Evolutionary conservation across 2,329 filamentous ascomycete genomes (phyloP).

Genomic region (Penicillium expansum): DNA sequence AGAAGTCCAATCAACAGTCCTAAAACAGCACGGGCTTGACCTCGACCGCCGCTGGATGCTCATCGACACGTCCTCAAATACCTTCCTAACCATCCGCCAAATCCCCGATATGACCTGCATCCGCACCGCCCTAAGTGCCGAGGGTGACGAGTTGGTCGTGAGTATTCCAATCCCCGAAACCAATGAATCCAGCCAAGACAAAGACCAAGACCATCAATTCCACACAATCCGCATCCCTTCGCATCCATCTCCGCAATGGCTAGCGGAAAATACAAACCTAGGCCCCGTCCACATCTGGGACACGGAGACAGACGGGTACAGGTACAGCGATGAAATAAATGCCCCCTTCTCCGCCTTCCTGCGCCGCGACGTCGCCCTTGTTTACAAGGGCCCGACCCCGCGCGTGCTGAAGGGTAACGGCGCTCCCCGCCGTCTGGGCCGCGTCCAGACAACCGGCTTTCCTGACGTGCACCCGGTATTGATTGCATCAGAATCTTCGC

Average conservation of each 20-base stretch:
- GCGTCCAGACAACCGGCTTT: constrained; percentile 55
- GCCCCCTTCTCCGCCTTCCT: constrained; percentile 56
- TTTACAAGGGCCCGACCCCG: constrained; percentile 61
- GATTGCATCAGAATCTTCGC: constrained; percentile 55
- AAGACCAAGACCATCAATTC: background rate
- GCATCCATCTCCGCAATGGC: constrained; percentile 54
- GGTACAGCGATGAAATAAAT: constrained; percentile 54
- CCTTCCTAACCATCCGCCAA: constrained; percentile 63
- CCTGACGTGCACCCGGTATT: constrained; percentile 59
- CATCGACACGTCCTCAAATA: constrained; percentile 51
- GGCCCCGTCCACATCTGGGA: constrained; percentile 58
- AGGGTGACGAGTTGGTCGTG: constrained; percentile 46
- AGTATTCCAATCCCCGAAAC: constrained; percentile 45
- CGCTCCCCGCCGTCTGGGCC: constrained; percentile 53
- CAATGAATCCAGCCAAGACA: constrained; percentile 15
- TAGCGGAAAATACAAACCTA: constrained; percentile 52
- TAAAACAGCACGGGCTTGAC: constrained; percentile 58
- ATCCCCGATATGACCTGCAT: constrained; percentile 63
- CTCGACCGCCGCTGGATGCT: constrained; percentile 68
- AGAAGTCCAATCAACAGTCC: constrained; percentile 50
- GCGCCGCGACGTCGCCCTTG: constrained; percentile 53
- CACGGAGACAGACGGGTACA: constrained; percentile 55
- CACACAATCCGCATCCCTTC: constrained; percentile 53
- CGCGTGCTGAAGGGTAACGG: constrained; percentile 58
- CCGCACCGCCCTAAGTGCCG: constrained; percentile 50